Percentiles rank a stretch among this genome's conserved stretches.
Conservation (phyloP, 352 stramenopile species). For the Thraustotheca clavata region DNA sequence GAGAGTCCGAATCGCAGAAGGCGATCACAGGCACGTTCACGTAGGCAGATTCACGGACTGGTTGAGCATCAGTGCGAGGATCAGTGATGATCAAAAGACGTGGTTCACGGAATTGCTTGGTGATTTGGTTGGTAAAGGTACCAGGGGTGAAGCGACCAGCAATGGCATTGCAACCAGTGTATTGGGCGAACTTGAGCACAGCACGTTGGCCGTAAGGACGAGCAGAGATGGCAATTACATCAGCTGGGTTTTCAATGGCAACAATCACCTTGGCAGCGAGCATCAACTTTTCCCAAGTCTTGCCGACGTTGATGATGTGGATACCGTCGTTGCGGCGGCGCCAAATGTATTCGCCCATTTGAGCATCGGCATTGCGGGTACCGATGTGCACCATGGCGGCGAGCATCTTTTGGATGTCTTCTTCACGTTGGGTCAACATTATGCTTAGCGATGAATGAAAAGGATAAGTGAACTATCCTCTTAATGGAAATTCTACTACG, state of each 20-base stretch:
- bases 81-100: conserved; percentile 99
- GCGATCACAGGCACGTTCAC: conserved; percentile 99
- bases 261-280: conserved; percentile 99
- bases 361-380: conserved; percentile 97
- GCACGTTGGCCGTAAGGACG: conserved; percentile 98
- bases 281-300: conserved; percentile 99
- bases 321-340: conserved; percentile 97
- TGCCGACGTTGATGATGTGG: conserved; percentile 99
- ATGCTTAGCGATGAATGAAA: conserved; percentile 26
- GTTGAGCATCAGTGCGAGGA: conserved; percentile 95
- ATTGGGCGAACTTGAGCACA: conserved; percentile 99
- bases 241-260: conserved; percentile 98
- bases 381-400: conserved; percentile 99
- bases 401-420: conserved; percentile 99
- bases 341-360: conserved; percentile 99
- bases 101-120: conserved; percentile 99
- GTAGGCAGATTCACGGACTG: conserved; percentile 97
- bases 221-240: conserved; percentile 99
- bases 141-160: conserved; percentile 98
- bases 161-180: conserved; percentile 97
- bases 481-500: too few relatives aligned
- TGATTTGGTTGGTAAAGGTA: conserved; percentile 99
- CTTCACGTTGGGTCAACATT: conserved; percentile 90
- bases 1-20: conserved; percentile 99
- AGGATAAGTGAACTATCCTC: conserved; percentile 18